Evolutionary conservation across 176 grass and related monocot species (phyloP).

Genomic region (Pontederia paniculata): DNA sequence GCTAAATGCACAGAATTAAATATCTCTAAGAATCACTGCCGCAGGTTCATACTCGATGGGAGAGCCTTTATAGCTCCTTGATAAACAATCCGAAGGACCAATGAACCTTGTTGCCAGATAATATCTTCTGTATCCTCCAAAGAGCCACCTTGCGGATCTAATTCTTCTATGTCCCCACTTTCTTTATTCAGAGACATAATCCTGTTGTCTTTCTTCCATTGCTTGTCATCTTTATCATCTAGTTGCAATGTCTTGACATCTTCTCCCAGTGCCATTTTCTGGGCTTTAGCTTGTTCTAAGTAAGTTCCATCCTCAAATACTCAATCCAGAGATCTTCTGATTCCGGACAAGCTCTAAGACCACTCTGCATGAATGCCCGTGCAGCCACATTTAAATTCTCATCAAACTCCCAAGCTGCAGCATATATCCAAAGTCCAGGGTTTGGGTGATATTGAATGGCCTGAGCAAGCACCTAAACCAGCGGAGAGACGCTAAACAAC

Average conservation of each 20-base stretch:
- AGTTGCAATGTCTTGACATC: constrained; percentile 44
- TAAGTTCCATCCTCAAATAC: no score
- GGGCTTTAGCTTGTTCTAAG: no score
- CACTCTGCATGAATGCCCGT: constrained; percentile 73
- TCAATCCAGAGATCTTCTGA: no score
- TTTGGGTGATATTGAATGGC: constrained; percentile 78
- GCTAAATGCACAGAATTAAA: constrained; percentile 54
- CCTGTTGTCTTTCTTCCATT: constrained; percentile 87
- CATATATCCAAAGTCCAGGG: constrained; percentile 95
- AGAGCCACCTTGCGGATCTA: constrained; percentile 11
- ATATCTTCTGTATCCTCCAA: constrained; percentile 45
- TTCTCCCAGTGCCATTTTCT: constrained; percentile 62
- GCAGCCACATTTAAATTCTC: constrained; percentile 84
- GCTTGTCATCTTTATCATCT: constrained; percentile 22
- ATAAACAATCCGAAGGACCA: constrained; percentile 84
- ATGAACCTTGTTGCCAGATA: constrained; percentile 73
- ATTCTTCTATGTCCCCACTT: constrained; percentile 3
- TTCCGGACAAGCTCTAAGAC: no score
- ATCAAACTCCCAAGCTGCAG: constrained; percentile 94
- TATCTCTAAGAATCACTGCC: constrained; percentile 70
- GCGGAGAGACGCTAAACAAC: constrained; percentile 26
- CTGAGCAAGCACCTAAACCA: constrained; percentile 52
- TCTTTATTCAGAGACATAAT: constrained; percentile 63
- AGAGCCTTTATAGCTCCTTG: constrained; percentile 56
- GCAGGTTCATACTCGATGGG: constrained; percentile 52